Evolutionary conservation across 768 basidiomycete genomes (phyloP).

Genomic region (Lentinula detonsa): DNA sequence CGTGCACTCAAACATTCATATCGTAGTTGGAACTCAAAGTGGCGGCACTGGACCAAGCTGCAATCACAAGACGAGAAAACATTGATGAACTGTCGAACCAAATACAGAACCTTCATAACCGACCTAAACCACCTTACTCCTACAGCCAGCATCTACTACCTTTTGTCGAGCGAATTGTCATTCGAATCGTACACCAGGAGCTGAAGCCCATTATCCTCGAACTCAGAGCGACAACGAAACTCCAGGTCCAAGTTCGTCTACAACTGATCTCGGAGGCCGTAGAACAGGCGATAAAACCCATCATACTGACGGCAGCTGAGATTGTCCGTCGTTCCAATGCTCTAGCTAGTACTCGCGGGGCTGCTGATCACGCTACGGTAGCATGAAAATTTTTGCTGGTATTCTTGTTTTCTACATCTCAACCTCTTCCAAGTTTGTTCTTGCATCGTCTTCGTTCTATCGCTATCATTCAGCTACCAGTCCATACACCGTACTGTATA

Average conservation of each 20-base stretch:
- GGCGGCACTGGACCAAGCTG: neutral
- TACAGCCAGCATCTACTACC: neutral
- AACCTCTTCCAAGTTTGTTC: neutral
- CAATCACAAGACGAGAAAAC: neutral
- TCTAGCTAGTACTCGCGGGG: neutral
- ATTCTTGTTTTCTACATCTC: too few species aligned
- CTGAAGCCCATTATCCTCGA: neutral
- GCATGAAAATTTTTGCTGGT: neutral
- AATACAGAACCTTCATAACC: slow-evolving; percentile 1
- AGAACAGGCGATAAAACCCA: neutral
- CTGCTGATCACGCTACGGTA: neutral
- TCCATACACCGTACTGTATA: neutral
- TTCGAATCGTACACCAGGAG: neutral
- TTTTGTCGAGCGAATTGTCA: neutral
- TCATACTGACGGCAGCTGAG: neutral
- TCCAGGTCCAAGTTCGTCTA: neutral
- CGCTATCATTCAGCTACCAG: neutral
- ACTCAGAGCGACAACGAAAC: neutral
- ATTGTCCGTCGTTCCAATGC: neutral
- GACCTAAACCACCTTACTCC: neutral
- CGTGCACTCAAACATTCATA: neutral
- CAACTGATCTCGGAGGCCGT: neutral
- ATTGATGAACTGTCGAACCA: neutral
- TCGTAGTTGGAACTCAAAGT: neutral
- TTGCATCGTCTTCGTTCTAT: neutral